phyloP scores from a whole-genome alignment of 768 basidiomycete genomes.

The Coprinopsis strossmayeri region DNA sequence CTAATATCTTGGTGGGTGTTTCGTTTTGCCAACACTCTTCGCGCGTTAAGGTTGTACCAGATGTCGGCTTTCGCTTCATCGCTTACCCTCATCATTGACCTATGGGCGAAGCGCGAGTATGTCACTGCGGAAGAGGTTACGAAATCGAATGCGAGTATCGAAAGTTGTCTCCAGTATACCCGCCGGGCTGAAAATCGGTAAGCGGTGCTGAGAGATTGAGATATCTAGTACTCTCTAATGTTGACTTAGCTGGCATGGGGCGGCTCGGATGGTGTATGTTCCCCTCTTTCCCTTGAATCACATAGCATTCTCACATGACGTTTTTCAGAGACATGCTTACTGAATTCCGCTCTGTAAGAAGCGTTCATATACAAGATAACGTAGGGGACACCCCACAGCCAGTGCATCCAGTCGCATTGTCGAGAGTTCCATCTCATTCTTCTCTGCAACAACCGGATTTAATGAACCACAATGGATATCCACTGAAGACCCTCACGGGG shows the following conservation, averaged over 20 bases:
- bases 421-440: slow-evolving; percentile 36
- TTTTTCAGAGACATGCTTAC: slow-evolving; percentile 48
- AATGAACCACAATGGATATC: background rate
- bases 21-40: background rate
- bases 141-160: slow-evolving; percentile 44
- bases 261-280: slow-evolving; percentile 1
- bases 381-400: slow-evolving; percentile 10
- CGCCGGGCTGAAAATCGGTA: background rate
- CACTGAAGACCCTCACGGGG: background rate
- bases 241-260: background rate
- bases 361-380: slow-evolving; percentile 38
- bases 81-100: slow-evolving; percentile 48
- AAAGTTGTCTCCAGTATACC: slow-evolving; percentile 34
- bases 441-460: background rate
- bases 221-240: slow-evolving; percentile 17
- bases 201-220: slow-evolving; percentile 7
- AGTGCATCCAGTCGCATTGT: slow-evolving; percentile 24
- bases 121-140: slow-evolving; percentile 30
- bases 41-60: slow-evolving; percentile 11
- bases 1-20: slow-evolving; percentile 22
- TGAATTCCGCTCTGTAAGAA: slow-evolving; percentile 48
- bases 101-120: slow-evolving; percentile 43
- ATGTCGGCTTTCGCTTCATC: slow-evolving; percentile 28
- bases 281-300: background rate
- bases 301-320: slow-evolving; percentile 7